These are phyloP conservation scores for Cephaloascus albidus DNA, from an alignment of 805 yeast species.

Conservation along the genomic window DNA sequence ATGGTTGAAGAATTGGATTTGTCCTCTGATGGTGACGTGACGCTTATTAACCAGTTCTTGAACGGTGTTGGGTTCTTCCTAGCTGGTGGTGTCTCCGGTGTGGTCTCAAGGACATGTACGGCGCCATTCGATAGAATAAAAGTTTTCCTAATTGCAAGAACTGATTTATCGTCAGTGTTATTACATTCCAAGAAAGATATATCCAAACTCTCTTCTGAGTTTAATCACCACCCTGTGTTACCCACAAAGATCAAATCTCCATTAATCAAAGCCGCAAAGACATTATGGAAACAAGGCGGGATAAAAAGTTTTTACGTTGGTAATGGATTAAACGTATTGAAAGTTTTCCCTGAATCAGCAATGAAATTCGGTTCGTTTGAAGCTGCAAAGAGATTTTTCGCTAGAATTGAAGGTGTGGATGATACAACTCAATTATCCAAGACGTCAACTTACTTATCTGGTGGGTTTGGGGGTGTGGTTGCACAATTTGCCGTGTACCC, in stretches of 20 bases:
- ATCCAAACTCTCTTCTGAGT: constrained; percentile 11
- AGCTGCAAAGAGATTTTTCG: constrained; percentile 66
- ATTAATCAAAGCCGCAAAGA: constrained; percentile 66
- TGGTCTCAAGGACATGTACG: constrained; percentile 89
- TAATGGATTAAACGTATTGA: constrained; percentile 85
- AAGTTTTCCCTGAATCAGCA: constrained; percentile 95
- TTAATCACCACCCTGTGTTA: constrained; percentile 1
- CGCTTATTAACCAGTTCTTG: constrained; percentile 66
- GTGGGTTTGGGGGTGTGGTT: constrained; percentile 93
- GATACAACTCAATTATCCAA: constrained; percentile 66
- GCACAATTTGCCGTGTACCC: constrained; percentile 94
- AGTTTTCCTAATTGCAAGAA: constrained; percentile 87
- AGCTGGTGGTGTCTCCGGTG: constrained; percentile 96
- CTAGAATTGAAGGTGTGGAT: constrained; percentile 64
- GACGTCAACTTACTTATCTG: constrained; percentile 77
- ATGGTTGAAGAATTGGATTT: constrained; percentile 73
- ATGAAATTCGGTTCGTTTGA: constrained; percentile 97
- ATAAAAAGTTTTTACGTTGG: constrained; percentile 85
- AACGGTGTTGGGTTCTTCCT: constrained; percentile 85
- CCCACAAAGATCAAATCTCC: constrained; percentile 55
- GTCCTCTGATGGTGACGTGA: constrained; percentile 88
- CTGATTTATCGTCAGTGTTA: constrained; percentile 67
- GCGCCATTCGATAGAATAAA: constrained; percentile 96
- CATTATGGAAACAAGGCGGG: constrained; percentile 86
- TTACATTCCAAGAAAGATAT: constrained; percentile 44